Conservation (phyloP, 2,329 filamentous ascomycete genomes). For the Pseudocercospora macadamiae region DNA sequence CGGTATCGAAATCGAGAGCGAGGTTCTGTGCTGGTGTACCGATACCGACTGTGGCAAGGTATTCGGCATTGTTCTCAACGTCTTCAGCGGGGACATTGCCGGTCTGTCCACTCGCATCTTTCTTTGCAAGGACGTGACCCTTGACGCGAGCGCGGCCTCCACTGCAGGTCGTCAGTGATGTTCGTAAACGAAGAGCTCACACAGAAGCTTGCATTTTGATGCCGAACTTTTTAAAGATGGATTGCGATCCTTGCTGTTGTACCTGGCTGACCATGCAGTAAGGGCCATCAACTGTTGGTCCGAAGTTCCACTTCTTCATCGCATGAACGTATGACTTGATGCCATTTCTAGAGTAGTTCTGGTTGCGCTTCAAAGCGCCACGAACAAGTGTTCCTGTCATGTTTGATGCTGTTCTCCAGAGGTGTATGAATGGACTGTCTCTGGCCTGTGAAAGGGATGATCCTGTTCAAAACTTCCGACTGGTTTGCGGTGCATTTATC, state of each 20-base stretch:
- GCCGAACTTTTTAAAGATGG: slow-evolving; percentile 42
- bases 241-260: slow-evolving; percentile 51
- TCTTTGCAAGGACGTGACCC: slow-evolving; percentile 54
- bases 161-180: background rate
- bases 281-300: slow-evolving; percentile 64
- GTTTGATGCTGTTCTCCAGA: background rate
- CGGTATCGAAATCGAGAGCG: slow-evolving; percentile 64
- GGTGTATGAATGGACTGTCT: background rate
- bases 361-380: slow-evolving; percentile 33
- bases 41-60: slow-evolving; percentile 65
- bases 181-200: background rate
- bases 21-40: slow-evolving; percentile 64
- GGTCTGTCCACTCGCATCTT: slow-evolving; percentile 32
- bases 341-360: slow-evolving; percentile 34
- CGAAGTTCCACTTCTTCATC: slow-evolving; percentile 50
- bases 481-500: background rate
- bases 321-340: slow-evolving; percentile 37
- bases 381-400: slow-evolving; percentile 24
- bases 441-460: background rate
- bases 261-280: slow-evolving; percentile 58
- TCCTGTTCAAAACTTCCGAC: background rate
- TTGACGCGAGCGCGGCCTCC: slow-evolving; percentile 53
- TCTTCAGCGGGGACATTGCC: slow-evolving; percentile 53
- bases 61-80: slow-evolving; percentile 67
- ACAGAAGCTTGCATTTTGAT: slow-evolving; percentile 43